phyloP scores from a whole-genome alignment of 495 filamentous ascomycete species.

The Penicillium parvum region DNA sequence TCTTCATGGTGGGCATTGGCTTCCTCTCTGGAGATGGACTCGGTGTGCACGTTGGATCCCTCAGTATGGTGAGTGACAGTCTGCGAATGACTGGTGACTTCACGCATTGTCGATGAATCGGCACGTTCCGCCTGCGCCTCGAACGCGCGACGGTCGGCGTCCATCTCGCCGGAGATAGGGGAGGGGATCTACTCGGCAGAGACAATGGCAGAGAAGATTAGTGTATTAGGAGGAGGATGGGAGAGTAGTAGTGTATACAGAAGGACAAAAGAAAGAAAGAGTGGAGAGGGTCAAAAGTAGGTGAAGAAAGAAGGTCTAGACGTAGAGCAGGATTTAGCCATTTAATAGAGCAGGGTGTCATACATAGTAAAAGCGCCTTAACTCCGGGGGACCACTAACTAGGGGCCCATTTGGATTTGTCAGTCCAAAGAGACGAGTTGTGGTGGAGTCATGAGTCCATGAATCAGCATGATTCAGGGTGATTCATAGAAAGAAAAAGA shows the following conservation, averaged over 20 bases:
- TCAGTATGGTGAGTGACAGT: too few relatives aligned
- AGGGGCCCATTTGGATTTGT: conserved; percentile 13
- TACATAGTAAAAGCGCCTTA: conserved; percentile 16
- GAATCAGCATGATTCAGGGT: too few relatives aligned
- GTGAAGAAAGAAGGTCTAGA: neutral
- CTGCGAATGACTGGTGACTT: conserved; percentile 1
- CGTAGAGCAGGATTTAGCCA: conserved; percentile 6
- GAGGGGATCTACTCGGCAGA: conserved; percentile 9
- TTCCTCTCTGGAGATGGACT: neutral
- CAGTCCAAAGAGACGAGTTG: too few relatives aligned
- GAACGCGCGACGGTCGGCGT: conserved; percentile 15
- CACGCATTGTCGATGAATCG: conserved; percentile 1
- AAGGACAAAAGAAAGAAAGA: conserved; percentile 6
- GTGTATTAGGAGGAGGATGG: conserved; percentile 6
- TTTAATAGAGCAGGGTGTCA: neutral
- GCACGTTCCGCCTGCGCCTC: conserved; percentile 11
- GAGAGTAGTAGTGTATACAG: conserved; percentile 16
- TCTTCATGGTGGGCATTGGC: neutral
- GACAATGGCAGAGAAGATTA: conserved; percentile 14
- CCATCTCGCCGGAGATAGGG: conserved; percentile 18
- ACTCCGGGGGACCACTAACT: too few relatives aligned
- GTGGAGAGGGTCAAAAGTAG: conserved; percentile 1
- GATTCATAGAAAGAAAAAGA: neutral
- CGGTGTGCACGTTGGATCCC: neutral
- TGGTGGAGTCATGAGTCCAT: too few relatives aligned